phyloP scores from a whole-genome alignment of 176 grass and related monocot genomes.

The Miscanthus lutarioriparius region DNA sequence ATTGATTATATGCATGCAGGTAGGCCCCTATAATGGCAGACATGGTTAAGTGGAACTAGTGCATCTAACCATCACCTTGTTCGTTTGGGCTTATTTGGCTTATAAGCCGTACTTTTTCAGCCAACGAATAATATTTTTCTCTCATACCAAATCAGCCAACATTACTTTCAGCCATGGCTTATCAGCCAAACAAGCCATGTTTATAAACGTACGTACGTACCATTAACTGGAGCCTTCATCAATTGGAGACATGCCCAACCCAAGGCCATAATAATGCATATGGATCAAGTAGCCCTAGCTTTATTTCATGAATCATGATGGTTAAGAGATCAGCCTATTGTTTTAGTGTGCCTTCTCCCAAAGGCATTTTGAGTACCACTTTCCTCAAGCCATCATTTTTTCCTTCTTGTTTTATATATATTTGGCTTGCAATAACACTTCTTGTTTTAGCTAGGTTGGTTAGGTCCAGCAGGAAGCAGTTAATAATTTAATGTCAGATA shows the following conservation, averaged over 20 bases:
- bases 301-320: conserved; percentile 12
- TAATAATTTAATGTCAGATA: background rate
- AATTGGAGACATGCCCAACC: conserved; percentile 31
- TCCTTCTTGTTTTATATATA: background rate
- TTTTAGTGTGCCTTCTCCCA: background rate
- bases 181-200: too few relatives aligned
- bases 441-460: background rate
- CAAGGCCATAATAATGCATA: conserved; percentile 3
- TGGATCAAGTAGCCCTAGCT: conserved; percentile 30
- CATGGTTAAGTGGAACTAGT: conserved; percentile 51
- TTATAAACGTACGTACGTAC: conserved; percentile 30
- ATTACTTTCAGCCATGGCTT: too few relatives aligned
- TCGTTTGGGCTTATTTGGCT: too few relatives aligned
- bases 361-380: conserved; percentile 22
- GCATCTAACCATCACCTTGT: conserved; percentile 57
- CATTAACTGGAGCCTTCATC: conserved; percentile 50
- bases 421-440: background rate
- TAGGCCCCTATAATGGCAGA: conserved; percentile 46
- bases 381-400: background rate
- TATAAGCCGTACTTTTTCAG: too few relatives aligned
- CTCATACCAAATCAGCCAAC: too few relatives aligned
- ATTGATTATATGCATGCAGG: conserved; percentile 40
- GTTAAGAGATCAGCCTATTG: conserved; percentile 11
- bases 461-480: background rate
- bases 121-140: too few relatives aligned